Percentiles rank a stretch among this genome's conserved stretches.
phyloP scores from a whole-genome alignment of 2,329 filamentous ascomycete genomes.

The Scopulariopsis brevicaulis region DNA sequence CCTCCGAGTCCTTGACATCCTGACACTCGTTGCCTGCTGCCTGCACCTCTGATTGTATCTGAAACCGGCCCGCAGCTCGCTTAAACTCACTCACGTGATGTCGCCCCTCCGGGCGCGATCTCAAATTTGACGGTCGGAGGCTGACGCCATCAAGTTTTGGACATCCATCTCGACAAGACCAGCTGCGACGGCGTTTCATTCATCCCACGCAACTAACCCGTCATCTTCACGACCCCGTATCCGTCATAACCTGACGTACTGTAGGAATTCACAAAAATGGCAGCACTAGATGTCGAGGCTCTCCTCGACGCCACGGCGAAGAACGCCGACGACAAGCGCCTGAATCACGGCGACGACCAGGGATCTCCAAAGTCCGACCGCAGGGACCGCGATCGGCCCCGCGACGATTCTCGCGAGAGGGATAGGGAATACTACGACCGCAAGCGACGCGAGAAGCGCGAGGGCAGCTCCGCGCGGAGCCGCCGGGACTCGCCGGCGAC shows the following conservation, averaged over 20 bases:
- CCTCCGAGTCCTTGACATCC: too few relatives aligned
- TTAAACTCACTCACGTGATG: not conserved
- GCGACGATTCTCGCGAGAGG: conserved; percentile 40
- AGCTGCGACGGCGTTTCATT: not conserved
- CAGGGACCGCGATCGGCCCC: conserved; percentile 41
- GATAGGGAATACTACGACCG: conserved; percentile 44
- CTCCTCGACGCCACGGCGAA: conserved; percentile 78
- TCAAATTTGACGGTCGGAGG: not conserved
- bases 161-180: not conserved
- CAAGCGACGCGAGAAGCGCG: conserved; percentile 37
- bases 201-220: not conserved
- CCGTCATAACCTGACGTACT: conserved; percentile 14
- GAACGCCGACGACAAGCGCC: conserved; percentile 37
- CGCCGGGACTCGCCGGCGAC: conserved; percentile 34
- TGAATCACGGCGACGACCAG: conserved; percentile 37
- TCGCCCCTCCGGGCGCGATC: not conserved
- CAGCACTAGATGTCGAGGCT: conserved; percentile 68
- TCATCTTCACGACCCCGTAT: not conserved
- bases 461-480: conserved; percentile 39
- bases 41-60: not conserved
- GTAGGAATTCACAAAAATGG: conserved; percentile 22
- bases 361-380: conserved; percentile 40
- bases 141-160: not conserved
- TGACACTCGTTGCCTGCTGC: not conserved
- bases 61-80: not conserved